Percentiles rank a stretch among this genome's conserved stretches.
Conservation (phyloP, 768 basidiomycete species). For the Leccinum boreale region DNA sequence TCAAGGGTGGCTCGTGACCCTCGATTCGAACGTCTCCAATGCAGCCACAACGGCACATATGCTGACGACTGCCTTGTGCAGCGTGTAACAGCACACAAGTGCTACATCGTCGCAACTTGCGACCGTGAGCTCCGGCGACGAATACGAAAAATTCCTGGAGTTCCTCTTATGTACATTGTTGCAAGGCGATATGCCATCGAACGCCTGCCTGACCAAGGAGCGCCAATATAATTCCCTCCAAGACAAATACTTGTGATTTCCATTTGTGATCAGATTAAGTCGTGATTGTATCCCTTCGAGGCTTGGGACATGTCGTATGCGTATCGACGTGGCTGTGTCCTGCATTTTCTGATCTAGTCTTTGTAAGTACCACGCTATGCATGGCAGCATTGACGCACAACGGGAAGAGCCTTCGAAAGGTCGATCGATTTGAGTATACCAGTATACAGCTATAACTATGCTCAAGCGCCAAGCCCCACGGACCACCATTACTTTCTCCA, state of each 20-base stretch:
- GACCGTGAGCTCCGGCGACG: constrained; percentile 91
- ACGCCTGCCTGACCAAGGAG: constrained; percentile 90
- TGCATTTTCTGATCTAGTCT: neutral
- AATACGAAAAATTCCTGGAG: constrained; percentile 88
- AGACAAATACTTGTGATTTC: neutral
- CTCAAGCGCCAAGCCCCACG: neutral
- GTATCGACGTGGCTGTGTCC: neutral
- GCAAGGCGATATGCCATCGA: constrained; percentile 91
- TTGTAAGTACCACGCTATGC: neutral
- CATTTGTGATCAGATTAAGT: neutral
- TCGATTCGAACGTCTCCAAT: constrained; percentile 90
- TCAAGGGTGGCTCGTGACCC: constrained; percentile 94
- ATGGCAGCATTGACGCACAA: neutral
- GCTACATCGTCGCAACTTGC: constrained; percentile 97
- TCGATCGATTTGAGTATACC: neutral
- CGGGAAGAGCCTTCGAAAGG: neutral
- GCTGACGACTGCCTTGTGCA: constrained; percentile 98
- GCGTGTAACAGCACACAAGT: constrained; percentile 91
- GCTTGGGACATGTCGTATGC: neutral
- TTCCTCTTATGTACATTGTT: constrained; percentile 97
- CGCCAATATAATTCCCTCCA: constrained; percentile 45
- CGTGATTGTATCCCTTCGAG: neutral
- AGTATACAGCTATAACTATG: neutral
- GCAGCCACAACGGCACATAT: constrained; percentile 94
- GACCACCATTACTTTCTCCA: neutral